Evolutionary conservation across 306 rosid species (phyloP).

Genomic region (Dryas alaskensis): DNA sequence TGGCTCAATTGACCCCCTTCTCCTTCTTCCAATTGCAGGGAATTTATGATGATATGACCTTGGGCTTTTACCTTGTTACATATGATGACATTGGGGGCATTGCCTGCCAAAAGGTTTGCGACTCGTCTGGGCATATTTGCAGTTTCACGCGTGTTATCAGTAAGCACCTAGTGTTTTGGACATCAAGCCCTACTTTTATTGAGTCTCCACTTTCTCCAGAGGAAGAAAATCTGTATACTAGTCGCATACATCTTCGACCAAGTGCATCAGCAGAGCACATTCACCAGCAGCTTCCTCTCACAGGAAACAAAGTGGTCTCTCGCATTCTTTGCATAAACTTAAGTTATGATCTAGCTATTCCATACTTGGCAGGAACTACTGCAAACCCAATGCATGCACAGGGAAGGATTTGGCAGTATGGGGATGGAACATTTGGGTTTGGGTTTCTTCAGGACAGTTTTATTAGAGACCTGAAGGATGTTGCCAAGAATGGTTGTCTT

Average conservation of each 20-base stretch:
- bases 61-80: slow-evolving; percentile 75
- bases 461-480: slow-evolving; percentile 67
- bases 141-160: slow-evolving; percentile 12
- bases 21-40: slow-evolving; percentile 61
- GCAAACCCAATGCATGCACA: slow-evolving; percentile 53
- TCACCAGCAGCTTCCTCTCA: slow-evolving; percentile 35
- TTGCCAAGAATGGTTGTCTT: slow-evolving; percentile 55
- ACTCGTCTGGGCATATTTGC: slow-evolving; percentile 42
- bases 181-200: slow-evolving; percentile 45
- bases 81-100: slow-evolving; percentile 93
- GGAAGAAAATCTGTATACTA: slow-evolving; percentile 60
- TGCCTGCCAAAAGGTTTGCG: slow-evolving; percentile 68
- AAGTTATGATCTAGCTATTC: slow-evolving; percentile 65
- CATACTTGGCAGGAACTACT: slow-evolving; percentile 45
- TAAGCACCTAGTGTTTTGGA: slow-evolving; percentile 67
- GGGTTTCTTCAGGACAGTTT: slow-evolving; percentile 78
- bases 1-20: slow-evolving; percentile 28
- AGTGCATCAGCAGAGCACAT: slow-evolving; percentile 33
- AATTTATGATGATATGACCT: slow-evolving; percentile 62
- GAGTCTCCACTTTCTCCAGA: slow-evolving; percentile 68
- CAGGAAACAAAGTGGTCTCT: slow-evolving; percentile 43
- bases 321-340: slow-evolving; percentile 67
- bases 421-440: slow-evolving; percentile 79
- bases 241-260: slow-evolving; percentile 70
- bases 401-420: slow-evolving; percentile 91